Evolutionary conservation across 305 asterid genomes (phyloP).

Genomic region (Fraxinus sp.): DNA sequence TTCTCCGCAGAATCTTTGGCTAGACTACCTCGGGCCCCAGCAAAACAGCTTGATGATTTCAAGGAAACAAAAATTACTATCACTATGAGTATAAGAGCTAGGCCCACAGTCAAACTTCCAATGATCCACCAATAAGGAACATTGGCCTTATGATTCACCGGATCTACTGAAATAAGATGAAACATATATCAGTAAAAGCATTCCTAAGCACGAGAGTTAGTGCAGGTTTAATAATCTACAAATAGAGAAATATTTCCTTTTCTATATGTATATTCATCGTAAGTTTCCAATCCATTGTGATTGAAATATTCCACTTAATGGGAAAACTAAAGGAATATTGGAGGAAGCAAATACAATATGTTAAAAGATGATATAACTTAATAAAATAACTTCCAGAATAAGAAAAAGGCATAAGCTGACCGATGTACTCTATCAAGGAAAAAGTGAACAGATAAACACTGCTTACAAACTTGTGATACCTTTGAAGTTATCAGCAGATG

Average conservation of each 20-base stretch:
- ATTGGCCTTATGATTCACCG: conserved; percentile 52
- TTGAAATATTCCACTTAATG: neutral
- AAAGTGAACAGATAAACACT: neutral
- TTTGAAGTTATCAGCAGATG: conserved; percentile 47
- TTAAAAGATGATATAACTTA: neutral
- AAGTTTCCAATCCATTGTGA: neutral
- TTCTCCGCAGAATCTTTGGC: conserved; percentile 53
- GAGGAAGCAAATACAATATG: neutral
- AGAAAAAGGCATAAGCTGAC: neutral
- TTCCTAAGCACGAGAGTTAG: neutral
- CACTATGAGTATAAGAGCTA: conserved; percentile 51
- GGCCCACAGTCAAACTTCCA: conserved; percentile 73
- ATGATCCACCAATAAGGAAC: conserved; percentile 83
- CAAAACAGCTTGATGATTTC: conserved; percentile 54
- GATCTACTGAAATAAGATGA: conserved; percentile 39
- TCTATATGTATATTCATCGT: neutral
- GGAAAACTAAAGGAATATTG: neutral
- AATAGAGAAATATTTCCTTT: neutral
- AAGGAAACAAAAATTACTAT: conserved; percentile 51
- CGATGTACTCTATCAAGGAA: neutral
- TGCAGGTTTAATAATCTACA: neutral
- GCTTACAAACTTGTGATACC: conserved; percentile 42
- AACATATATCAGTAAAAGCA: neutral
- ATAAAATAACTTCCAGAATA: neutral
- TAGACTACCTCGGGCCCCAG: conserved; percentile 40